Evolutionary conservation across 495 filamentous ascomycete species (phyloP).

Genomic region (Talaromyces nanjingensis): DNA sequence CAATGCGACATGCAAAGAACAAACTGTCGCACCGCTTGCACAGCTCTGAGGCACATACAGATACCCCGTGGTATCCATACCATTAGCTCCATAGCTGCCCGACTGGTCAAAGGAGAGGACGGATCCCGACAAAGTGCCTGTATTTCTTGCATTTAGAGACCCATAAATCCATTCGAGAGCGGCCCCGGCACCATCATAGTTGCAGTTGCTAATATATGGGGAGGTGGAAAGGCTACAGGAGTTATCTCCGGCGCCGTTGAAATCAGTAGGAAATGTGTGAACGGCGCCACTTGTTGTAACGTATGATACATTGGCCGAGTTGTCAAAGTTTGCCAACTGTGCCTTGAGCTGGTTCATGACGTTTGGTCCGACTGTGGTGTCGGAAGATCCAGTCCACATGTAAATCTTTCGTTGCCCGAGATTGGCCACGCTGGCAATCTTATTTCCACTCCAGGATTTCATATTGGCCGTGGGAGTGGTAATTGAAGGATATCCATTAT

Average conservation of each 20-base stretch:
- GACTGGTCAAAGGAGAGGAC: constrained; percentile 1
- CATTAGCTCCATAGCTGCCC: not conserved
- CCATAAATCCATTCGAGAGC: not conserved
- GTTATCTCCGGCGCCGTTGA: not conserved
- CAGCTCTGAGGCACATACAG: too few species aligned
- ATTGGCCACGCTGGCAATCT: too few species aligned
- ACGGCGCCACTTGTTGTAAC: not conserved
- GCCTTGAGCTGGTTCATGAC: not conserved
- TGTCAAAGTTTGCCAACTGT: not conserved
- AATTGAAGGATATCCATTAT: too few species aligned
- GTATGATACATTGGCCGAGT: not conserved
- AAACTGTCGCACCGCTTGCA: too few species aligned
- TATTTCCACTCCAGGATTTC: too few species aligned
- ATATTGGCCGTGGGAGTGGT: too few species aligned
- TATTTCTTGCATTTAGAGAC: not conserved
- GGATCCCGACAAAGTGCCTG: not conserved
- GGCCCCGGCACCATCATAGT: not conserved
- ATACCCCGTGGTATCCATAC: not conserved
- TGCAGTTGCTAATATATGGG: constrained; percentile 3
- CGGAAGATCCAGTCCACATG: too few species aligned
- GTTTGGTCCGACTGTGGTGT: not conserved
- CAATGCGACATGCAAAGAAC: not conserved
- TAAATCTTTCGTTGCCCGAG: too few species aligned
- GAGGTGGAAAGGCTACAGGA: not conserved
- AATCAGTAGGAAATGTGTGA: constrained; percentile 3